Conservation (phyloP, 2,329 filamentous ascomycete genomes). For the Pseudogymnoascus sp. region DNA sequence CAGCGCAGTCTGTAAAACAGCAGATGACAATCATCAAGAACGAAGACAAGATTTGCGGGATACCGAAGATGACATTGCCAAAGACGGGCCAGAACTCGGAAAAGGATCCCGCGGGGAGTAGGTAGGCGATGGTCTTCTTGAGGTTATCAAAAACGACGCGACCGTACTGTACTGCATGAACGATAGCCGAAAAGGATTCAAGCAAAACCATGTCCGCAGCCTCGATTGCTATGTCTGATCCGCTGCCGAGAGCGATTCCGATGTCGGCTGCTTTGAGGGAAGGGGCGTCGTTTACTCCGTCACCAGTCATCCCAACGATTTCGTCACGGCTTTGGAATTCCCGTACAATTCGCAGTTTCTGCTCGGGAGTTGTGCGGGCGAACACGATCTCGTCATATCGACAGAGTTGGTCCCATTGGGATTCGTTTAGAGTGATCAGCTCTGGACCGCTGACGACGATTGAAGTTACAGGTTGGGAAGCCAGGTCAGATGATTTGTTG, state of each 20-base stretch:
- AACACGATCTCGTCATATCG: conserved; percentile 69
- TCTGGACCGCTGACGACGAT: conserved; percentile 61
- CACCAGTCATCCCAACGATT: conserved; percentile 46
- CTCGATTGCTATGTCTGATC: conserved; percentile 52
- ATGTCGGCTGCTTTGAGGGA: conserved; percentile 50
- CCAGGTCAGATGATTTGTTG: neutral
- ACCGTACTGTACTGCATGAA: conserved; percentile 64
- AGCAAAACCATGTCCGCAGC: conserved; percentile 53
- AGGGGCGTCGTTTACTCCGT: conserved; percentile 42
- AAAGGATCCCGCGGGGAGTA: conserved; percentile 52
- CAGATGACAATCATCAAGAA: conserved; percentile 44
- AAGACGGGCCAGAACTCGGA: conserved; percentile 57
- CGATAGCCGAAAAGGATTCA: conserved; percentile 62
- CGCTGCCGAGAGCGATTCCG: conserved; percentile 48
- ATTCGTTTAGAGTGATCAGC: conserved; percentile 55
- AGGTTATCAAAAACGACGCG: conserved; percentile 72
- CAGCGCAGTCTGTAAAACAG: conserved; percentile 71
- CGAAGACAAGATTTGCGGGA: conserved; percentile 52
- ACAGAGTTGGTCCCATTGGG: conserved; percentile 60
- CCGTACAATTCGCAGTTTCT: conserved; percentile 72
- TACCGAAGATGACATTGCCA: conserved; percentile 54
- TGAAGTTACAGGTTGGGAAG: conserved; percentile 29
- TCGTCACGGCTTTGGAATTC: conserved; percentile 58
- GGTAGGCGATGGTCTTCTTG: conserved; percentile 60
- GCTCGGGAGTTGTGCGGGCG: conserved; percentile 67